Evolutionary conservation across 176 grass and related monocot species (phyloP), one percentile per base, ranked within the genome.

Genomic region (Cenchrus purpureus): DNA sequence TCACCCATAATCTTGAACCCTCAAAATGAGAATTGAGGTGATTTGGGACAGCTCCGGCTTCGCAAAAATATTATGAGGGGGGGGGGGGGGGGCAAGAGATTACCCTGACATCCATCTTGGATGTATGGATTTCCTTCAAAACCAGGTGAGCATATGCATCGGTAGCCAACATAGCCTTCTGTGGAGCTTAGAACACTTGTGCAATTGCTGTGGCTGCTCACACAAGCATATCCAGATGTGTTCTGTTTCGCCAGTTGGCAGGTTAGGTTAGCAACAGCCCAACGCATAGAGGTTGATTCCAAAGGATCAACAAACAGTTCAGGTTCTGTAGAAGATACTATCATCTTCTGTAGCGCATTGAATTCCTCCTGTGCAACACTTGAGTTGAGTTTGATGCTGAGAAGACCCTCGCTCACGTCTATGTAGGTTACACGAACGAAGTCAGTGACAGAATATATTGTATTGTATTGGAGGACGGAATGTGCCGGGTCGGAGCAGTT

Each of bases 221-320:
- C 67, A 69, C 67, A 69, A 45, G 67, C 67, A 40, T 69, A 69
- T 69, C 40, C 40, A 45, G 67, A 69, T 4, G 17, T 1, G 4
- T 69, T 69, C 40, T n/a, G 67, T 45, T 45, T 9, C 4, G 67
- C 67, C 67, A n/a, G 1, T 44, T 69, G 40, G 17, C 67, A 69
- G 17, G 67, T 69, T 45, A 69, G 67, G 45, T 69, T 69, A 69
- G 67, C 67, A 45, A 69, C 66, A 0, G 66, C 66, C 66, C 66
- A 68, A 8, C 20, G 37, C 3, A 69, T 17, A n/a, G 66, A 45
- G 37, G 34, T 16, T 69, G 40, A 69, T 69, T 45, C 66, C 8
- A 45, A 44, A 20, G 40, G 40, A 3, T 45, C 17, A 8, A 45
- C 37, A 69, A n/a, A 69, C 0, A 69, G 67, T 3, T 1, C 40